Base-by-base conservation (phyloP, 73 alveolate species). In the Stentor coeruleus region DNA sequence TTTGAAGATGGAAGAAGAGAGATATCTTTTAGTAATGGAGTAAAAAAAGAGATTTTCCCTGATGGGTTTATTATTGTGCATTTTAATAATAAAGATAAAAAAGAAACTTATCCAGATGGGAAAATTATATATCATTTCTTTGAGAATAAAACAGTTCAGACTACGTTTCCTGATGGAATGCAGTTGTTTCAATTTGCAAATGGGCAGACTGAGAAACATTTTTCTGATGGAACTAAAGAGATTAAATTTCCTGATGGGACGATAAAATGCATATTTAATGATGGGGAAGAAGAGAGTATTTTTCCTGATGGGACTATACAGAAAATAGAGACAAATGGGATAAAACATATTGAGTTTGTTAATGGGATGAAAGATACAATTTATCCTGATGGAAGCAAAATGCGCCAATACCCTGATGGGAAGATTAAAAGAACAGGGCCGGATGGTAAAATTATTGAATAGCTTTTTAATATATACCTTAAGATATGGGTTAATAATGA, bases 11-110 rank as follows among this genome's bases (percentile, higher is more conserved):
- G 89, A 33, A 86, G 59, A 79, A 85, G 81, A 76, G 94, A 89
- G 89, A 89, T 89, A 42, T 58, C 81, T 38, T 89, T 84, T 33
- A 89, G 90, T 75, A 85, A 85, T 87, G 97, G 97, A 3, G 87
- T 88, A 40, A 88, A 91, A 77, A 91, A 89, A 88, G 98, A 93
- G 83, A 92, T 86, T 15, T 73, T 39, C 81, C 93, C 95, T 35
- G 99, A 95, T 91, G 97, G 97, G 35, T 95, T 91, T 85, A 90
- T 89, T 74, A 85, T 89, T 0, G 60, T 74, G 38, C 86, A 85
- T 76, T 89, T 89, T 74, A 89, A 81, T 58, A 89, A 89, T 81
- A 85, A 85, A 74, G 95, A 89, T 58, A 86, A 92, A 41, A 95
- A 95, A 76, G 94, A 95, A 85, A 81, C 81, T 58, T 89, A 82